Percentiles rank a stretch among this genome's conserved stretches.
These are phyloP conservation scores for Tephrocybe rancida DNA, from an alignment of 768 basidiomycete genomes.

Conservation along the genomic window DNA sequence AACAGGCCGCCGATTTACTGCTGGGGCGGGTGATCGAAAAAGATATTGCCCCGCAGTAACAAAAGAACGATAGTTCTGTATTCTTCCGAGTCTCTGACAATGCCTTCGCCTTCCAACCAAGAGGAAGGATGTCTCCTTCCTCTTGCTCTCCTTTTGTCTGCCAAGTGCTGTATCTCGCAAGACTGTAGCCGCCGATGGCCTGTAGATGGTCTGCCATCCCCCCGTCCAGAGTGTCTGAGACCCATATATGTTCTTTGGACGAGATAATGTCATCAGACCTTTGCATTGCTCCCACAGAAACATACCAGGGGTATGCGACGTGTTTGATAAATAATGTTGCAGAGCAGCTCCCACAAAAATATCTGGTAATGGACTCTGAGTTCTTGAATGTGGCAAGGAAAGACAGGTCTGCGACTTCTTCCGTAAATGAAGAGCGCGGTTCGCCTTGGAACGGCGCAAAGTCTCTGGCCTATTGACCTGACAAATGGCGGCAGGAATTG, in stretches of 20 bases:
- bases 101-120: background rate
- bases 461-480: slow-evolving; percentile 23
- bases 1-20: too few relatives aligned
- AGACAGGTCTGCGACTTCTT: too few relatives aligned
- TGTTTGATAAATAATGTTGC: slow-evolving; percentile 10
- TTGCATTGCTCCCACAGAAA: slow-evolving; percentile 10
- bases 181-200: too few relatives aligned
- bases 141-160: background rate
- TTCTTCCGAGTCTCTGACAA: background rate
- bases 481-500: slow-evolving; percentile 26
- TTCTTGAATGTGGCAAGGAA: too few relatives aligned
- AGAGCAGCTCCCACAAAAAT: slow-evolving; percentile 16
- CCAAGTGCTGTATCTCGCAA: slow-evolving; percentile 7
- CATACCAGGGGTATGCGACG: slow-evolving; percentile 8
- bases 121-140: background rate
- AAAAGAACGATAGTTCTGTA: slow-evolving; percentile 9
- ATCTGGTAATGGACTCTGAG: slow-evolving; percentile 3
- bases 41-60: slow-evolving; percentile 12
- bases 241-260: slow-evolving; percentile 9
- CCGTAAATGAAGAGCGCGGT: slow-evolving; percentile 7
- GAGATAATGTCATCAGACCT: slow-evolving; percentile 8
- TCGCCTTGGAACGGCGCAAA: slow-evolving; percentile 14
- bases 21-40: slow-evolving; percentile 17
- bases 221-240: slow-evolving; percentile 16
- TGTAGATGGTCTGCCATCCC: slow-evolving; percentile 2